Evolutionary conservation across 495 filamentous ascomycete species (phyloP), one percentile per base, ranked within the genome.

Genomic region (Daldinia loculata): DNA sequence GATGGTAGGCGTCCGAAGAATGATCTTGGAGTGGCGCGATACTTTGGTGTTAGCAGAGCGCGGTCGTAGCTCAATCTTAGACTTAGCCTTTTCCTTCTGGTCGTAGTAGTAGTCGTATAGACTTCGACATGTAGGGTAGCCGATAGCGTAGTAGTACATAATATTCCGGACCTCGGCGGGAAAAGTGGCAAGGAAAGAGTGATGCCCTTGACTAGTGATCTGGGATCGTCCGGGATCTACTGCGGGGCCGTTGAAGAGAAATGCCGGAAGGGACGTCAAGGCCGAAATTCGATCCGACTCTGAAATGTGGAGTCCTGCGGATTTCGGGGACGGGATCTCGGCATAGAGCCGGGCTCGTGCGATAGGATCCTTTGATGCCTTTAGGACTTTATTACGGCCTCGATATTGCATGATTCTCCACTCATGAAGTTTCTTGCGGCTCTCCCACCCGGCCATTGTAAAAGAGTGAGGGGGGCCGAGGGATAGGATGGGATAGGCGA

Each of bases 131-230:
- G 63, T 75, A 39, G 78, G 79, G 53, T 72, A 78, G 24, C 52
- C 36, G 38, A 79, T 30, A 11, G 68, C 61, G 24, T 66, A 70
- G 19, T 74, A 52, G 68, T 81, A 81, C 12, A 81, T 78, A 9
- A 72, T 56, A 50, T 79, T 76, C 24, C 79, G 76, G 19, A 80
- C 70, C 60, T 81, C 79, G 15, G 72, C 39, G 0, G 79, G 78
- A 41, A 80, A 74, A 36, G 50, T 71, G 12, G 51, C 36, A 43
- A 77, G 68, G 36, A 80, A 80, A 22, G 72, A 71, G 45, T 62
- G 39, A 24, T 27, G 24, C 1, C 30, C 19, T 22, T 52, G 59
- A 32, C 3, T 26, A 30, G 48, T 11, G 53, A 38, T 52, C n/a
- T 22, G 50, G 30, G 7, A 7, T 51, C 17, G 41, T 15, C 27